Conservation (phyloP, 1,284 basidiomycete species). For the Volvariella surrecta region DNA sequence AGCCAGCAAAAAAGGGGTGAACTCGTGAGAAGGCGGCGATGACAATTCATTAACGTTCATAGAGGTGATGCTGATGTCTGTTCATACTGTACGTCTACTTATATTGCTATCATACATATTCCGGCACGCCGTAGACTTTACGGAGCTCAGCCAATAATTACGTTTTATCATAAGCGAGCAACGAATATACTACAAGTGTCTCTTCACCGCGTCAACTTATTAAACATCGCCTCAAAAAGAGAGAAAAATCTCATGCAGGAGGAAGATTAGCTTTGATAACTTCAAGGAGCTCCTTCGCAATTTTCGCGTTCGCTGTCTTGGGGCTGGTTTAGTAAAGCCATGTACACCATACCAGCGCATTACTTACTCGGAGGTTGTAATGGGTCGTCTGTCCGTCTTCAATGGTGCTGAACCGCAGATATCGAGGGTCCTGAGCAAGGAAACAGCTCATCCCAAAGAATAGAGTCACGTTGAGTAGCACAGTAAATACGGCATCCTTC, state of each 20-base stretch:
- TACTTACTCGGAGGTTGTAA: constrained; percentile 66
- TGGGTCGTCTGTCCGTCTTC: constrained; percentile 58
- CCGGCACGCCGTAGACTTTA: too few relatives aligned
- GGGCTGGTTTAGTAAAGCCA: constrained; percentile 5
- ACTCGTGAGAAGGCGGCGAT: too few relatives aligned
- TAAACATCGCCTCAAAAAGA: too few relatives aligned
- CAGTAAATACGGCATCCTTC: constrained; percentile 83
- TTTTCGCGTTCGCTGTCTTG: constrained; percentile 53
- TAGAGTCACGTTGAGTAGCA: constrained; percentile 80
- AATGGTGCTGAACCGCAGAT: constrained; percentile 71
- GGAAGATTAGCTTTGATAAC: constrained; percentile 51
- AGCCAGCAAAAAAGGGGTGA: too few relatives aligned
- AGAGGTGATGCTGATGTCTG: too few relatives aligned
- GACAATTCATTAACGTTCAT: too few relatives aligned
- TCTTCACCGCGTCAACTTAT: too few relatives aligned
- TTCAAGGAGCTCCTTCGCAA: constrained; percentile 48
- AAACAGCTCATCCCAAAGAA: constrained; percentile 83
- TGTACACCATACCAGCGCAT: neutral
- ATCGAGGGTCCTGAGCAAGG: constrained; percentile 72
- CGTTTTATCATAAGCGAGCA: too few relatives aligned
- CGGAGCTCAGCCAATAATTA: too few relatives aligned
- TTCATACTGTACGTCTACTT: too few relatives aligned
- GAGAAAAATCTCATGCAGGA: constrained; percentile 11
- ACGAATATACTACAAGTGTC: too few relatives aligned
- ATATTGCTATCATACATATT: too few relatives aligned